Percentiles rank a stretch among this genome's conserved stretches.
phyloP scores from a whole-genome alignment of 2,329 filamentous ascomycete species.

The Malbranchea zuffiana region DNA sequence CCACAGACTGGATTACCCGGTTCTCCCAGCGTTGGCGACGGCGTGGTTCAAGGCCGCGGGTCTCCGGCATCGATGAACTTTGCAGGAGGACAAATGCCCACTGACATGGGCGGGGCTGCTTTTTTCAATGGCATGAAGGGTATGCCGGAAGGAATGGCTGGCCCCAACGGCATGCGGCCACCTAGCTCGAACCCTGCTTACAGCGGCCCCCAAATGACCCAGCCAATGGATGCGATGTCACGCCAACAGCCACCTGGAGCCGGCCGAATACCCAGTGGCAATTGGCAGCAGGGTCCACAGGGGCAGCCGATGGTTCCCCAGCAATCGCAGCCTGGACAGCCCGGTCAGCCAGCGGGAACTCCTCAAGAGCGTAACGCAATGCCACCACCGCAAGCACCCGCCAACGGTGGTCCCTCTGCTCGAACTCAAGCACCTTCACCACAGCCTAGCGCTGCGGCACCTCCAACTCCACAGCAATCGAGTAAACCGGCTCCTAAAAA shows the following conservation, averaged over 20 bases:
- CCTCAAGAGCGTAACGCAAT: conserved; percentile 47
- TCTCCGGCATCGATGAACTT: conserved; percentile 52
- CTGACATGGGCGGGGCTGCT: conserved; percentile 31
- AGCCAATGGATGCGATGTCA: conserved; percentile 32
- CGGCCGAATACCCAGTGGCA: conserved; percentile 31
- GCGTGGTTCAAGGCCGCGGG: conserved; percentile 45
- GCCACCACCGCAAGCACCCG: conserved; percentile 40
- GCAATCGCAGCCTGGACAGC: conserved; percentile 27
- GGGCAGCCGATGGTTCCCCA: conserved; percentile 39
- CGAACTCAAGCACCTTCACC: conserved; percentile 36
- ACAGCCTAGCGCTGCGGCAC: conserved; percentile 38
- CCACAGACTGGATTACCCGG: conserved; percentile 45
- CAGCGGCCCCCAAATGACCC: conserved; percentile 32
- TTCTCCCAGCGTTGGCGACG: conserved; percentile 47
- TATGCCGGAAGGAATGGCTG: conserved; percentile 32
- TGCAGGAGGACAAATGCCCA: conserved; percentile 41
- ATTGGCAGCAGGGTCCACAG: conserved; percentile 31
- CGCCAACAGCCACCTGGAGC: conserved; percentile 25
- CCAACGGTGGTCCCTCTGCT: conserved; percentile 27
- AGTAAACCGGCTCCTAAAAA: conserved; percentile 52
- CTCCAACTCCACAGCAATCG: conserved; percentile 51
- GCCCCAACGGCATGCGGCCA: conserved; percentile 46
- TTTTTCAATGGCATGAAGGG: conserved; percentile 38
- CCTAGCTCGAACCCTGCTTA: conserved; percentile 44
- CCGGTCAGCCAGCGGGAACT: conserved; percentile 43